Evolutionary conservation across 2,329 filamentous ascomycete genomes (phyloP).

Genomic region (Hawksworthiomyces lignivorus): DNA sequence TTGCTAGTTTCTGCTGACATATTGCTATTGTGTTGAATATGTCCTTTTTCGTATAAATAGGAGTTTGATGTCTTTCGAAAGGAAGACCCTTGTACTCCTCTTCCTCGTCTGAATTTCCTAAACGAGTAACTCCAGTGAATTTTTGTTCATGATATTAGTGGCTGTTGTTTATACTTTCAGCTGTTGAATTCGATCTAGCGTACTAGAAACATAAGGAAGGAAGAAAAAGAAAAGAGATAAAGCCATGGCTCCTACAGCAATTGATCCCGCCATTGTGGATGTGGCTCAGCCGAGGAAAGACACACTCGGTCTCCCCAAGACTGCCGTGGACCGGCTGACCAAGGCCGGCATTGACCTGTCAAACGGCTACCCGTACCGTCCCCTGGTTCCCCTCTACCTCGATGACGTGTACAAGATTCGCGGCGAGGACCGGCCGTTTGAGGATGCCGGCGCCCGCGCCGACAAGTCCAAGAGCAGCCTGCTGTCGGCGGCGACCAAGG

Average conservation of each 20-base stretch:
- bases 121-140: no score
- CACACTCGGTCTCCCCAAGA: slow-evolving; percentile 51
- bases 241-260: slow-evolving; percentile 47
- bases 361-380: slow-evolving; percentile 63
- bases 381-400: slow-evolving; percentile 57
- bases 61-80: no score
- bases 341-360: slow-evolving; percentile 64
- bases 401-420: slow-evolving; percentile 63
- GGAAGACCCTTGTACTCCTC: no score
- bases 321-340: slow-evolving; percentile 50
- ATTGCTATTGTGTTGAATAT: no score
- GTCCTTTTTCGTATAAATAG: no score
- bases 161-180: no score
- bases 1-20: no score
- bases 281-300: slow-evolving; percentile 56
- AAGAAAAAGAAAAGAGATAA: no score
- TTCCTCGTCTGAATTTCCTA: no score
- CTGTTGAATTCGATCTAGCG: no score
- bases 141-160: no score
- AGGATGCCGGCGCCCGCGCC: slow-evolving; percentile 57
- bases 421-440: slow-evolving; percentile 43
- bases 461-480: slow-evolving; percentile 56
- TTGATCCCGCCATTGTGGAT: slow-evolving; percentile 56
- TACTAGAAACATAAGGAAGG: no score
- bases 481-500: slow-evolving; percentile 52